Base-by-base conservation (phyloP, 2,329 filamentous ascomycete species). In the Ophiostoma sp. region DNA sequence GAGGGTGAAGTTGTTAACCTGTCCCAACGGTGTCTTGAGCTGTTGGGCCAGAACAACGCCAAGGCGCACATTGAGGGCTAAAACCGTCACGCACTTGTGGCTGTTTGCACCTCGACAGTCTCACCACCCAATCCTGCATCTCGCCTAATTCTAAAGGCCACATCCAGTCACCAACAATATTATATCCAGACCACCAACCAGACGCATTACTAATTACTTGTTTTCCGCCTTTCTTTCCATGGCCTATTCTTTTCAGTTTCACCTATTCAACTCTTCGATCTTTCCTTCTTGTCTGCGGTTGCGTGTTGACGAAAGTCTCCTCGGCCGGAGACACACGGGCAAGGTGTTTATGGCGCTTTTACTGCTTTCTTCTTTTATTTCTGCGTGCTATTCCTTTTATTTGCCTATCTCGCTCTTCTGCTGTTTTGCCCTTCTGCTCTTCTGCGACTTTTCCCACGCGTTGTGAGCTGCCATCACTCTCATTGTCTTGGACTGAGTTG, bases 1-100 rank as follows among this genome's bases (percentile, higher is more conserved):
- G 94, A 97, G 79, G 92, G 90, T 71, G 94, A 98, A 79, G 94
- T 97, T 64, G 92, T 97, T 73, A 93, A 89, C 74, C 86, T 99
- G 75, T 94, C 95, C 33, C 91, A 94, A 76, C 87, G 93, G 75
- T 98, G 93, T 78, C 84, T 97, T 57, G 94, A 97, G 79, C 85
- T 97, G 3, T 82, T 97, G 44, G 92, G 91, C 68, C 90, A 92
- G 78, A 86, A 85, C 76, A 88, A 85, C 76, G 88, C 90, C 41
- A 94, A 94, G 80, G 86, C 89, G 67, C 89, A 96, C 74, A 92
- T 95, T 73, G 93, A 96, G 79, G 91, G 91, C 57, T 95, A 74
- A 83, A 39, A n/a, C 3, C n/a, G 4, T 31, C 23, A 33, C 52
- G 17, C 17, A n/a, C 15, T n/a, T 20, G 31, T n/a, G 7, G 17